phyloP scores from a whole-genome alignment of 805 yeast species.

The Middelhovenomyces tepae region DNA sequence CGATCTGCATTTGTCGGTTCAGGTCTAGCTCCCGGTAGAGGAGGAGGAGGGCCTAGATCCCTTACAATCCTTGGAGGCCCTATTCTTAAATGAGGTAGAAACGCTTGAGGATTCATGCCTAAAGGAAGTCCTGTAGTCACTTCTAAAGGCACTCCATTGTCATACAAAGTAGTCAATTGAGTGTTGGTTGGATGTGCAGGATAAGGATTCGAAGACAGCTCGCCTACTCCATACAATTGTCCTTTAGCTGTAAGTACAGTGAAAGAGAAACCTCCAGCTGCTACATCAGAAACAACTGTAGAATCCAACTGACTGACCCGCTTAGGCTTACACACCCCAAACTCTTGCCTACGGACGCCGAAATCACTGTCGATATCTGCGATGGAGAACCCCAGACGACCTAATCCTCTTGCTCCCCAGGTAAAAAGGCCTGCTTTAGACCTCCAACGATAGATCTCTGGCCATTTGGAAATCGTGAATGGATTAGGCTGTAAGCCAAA shows the following conservation, averaged over 20 bases:
- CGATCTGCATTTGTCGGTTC: no score
- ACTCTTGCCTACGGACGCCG: conserved; percentile 12
- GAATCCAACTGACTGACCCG: conserved; percentile 31
- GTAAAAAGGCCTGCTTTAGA: conserved; percentile 35
- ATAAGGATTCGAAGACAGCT: conserved; percentile 28
- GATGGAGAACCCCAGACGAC: conserved; percentile 39
- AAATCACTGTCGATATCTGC: conserved; percentile 11
- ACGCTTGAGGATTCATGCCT: no score
- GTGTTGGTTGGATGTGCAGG: conserved; percentile 15
- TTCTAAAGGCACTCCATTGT: no score
- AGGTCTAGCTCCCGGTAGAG: no score
- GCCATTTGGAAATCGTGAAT: conserved; percentile 39
- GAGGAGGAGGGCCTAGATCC: no score
- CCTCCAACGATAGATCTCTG: conserved; percentile 36
- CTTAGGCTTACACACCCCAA: conserved; percentile 33
- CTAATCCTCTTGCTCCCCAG: conserved; percentile 41
- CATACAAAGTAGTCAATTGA: no score
- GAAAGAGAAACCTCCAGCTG: conserved; percentile 59
- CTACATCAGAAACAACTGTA: conserved; percentile 36
- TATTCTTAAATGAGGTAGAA: no score
- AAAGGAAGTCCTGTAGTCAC: no score
- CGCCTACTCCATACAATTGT: conserved; percentile 40
- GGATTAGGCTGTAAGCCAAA: conserved; percentile 41
- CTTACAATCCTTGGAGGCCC: no score
- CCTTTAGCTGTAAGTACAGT: conserved; percentile 51